Base-by-base conservation (phyloP, 2,329 filamentous ascomycete genomes). In the Scedosporium apiospermum region DNA sequence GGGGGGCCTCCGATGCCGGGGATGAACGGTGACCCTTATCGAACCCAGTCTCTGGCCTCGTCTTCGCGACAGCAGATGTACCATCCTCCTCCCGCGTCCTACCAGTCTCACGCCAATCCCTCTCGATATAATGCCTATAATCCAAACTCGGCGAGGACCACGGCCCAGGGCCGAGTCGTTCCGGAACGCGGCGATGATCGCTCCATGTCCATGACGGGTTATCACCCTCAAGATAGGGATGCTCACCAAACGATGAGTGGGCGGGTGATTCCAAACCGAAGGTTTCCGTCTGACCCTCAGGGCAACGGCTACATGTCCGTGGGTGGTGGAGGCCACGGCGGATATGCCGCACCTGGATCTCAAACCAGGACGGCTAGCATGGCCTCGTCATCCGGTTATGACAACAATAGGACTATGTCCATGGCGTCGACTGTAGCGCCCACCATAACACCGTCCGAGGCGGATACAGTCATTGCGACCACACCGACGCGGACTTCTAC, bases 241-340 rank as follows among this genome's bases (percentile, higher is more conserved):
- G 80, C 92, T 55, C 89, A 95, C 73, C 93, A 97, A 75, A 97
- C 93, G 5, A 96, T 93, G 85, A 96, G 90, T 71, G 95, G 95
- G 58, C 85, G 95, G 67, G 82, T 96, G 21, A 96, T 99, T 67
- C 95, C 95, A 2, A 90, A 88, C 69, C 83, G 74, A 80, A 78
- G 77, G 69, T 78, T 74, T 63, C 80, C 73, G 64, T 73, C 71
- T 63, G 79, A 82, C 9, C 55, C 62, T 14, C 63, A 76, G 3
- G 66, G 73, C 9, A 75, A 76, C 41, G 75, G 76, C 30, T 76
- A 71, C 64, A 73, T 73, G 51, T 69, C 71, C 9, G 21, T 58
- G 21, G 44, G 44, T 21, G 18, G 44, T 46, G 68, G 68, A 27
- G 71, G 73, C 4, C 75, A 74, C 63, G 72, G 71, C 42, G 74